A percentile compares a stretch with the other conserved stretches of the same genome.
Evolutionary conservation across 2,329 filamentous ascomycete genomes (phyloP).

Genomic region (Colletotrichum brevisporum): DNA sequence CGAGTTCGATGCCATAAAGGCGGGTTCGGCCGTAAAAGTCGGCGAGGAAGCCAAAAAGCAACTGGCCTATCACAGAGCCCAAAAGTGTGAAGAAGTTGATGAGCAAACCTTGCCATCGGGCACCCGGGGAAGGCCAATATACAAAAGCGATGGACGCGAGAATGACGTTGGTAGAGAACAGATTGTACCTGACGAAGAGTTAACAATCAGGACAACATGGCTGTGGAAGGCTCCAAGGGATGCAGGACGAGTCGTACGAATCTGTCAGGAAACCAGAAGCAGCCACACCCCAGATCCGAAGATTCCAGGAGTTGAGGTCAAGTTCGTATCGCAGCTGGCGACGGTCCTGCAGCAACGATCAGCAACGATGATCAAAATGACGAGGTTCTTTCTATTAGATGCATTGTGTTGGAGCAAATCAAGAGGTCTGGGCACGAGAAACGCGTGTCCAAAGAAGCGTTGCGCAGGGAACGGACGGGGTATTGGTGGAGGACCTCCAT

Average conservation of each 20-base stretch:
- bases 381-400: not conserved
- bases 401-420: too few species aligned
- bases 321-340: slow-evolving; percentile 67
- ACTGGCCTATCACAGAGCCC: slow-evolving; percentile 66
- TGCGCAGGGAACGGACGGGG: slow-evolving; percentile 4
- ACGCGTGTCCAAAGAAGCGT: not conserved
- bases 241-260: slow-evolving; percentile 55
- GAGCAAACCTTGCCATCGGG: slow-evolving; percentile 60
- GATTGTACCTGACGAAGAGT: slow-evolving; percentile 59
- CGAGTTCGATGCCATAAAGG: slow-evolving; percentile 69
- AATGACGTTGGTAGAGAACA: slow-evolving; percentile 69
- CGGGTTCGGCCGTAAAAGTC: slow-evolving; percentile 69
- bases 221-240: too few species aligned
- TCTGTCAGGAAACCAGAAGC: slow-evolving; percentile 69
- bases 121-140: slow-evolving; percentile 62
- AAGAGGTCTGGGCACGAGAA: too few species aligned
- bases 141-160: slow-evolving; percentile 67
- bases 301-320: slow-evolving; percentile 68
- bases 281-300: slow-evolving; percentile 68
- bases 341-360: slow-evolving; percentile 57
- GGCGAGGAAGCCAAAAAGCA: slow-evolving; percentile 67
- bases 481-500: not conserved
- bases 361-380: not conserved
- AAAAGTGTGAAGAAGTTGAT: slow-evolving; percentile 68
- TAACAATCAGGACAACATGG: not conserved